phyloP scores from a whole-genome alignment of 1,139 yeast species.

The Saccharomyces hybrid region DNA sequence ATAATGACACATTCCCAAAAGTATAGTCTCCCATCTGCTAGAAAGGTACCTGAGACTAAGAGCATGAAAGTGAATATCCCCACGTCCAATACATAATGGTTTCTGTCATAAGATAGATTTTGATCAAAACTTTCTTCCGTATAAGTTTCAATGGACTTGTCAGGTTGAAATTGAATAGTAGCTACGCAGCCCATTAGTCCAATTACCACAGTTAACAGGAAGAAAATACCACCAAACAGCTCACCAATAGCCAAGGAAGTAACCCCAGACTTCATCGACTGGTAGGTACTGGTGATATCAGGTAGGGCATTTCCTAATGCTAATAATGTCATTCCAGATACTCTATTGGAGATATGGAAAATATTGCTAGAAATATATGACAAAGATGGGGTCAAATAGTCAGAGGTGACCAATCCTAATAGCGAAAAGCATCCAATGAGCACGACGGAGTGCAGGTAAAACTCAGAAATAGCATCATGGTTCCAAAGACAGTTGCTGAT shows the following conservation, averaged over 20 bases:
- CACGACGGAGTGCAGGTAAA: slow-evolving; percentile 13
- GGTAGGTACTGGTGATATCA: slow-evolving; percentile 77
- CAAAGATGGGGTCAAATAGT: slow-evolving; percentile 27
- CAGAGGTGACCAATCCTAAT: slow-evolving; percentile 28
- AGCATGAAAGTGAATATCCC: slow-evolving; percentile 18
- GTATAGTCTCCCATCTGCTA: slow-evolving; percentile 20
- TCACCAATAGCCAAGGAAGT: slow-evolving; percentile 83
- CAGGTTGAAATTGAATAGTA: slow-evolving; percentile 14
- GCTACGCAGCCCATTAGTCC: slow-evolving; percentile 24
- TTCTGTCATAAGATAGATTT: slow-evolving; percentile 14
- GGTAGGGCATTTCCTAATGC: slow-evolving; percentile 94
- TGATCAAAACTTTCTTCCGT: not conserved
- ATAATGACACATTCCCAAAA: slow-evolving; percentile 24
- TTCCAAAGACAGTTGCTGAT: not conserved
- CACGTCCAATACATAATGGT: slow-evolving; percentile 21
- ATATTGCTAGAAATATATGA: slow-evolving; percentile 26
- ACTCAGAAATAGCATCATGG: slow-evolving; percentile 4
- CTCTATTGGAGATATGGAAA: slow-evolving; percentile 61
- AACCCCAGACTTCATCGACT: slow-evolving; percentile 63
- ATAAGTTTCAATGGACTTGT: slow-evolving; percentile 3
- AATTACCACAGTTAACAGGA: slow-evolving; percentile 25
- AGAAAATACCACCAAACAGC: slow-evolving; percentile 59
- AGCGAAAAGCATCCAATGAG: slow-evolving; percentile 22
- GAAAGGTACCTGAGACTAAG: slow-evolving; percentile 12
- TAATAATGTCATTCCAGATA: slow-evolving; percentile 80